Conservation (phyloP, 2,329 filamentous ascomycete genomes). For the Podosphaera xanthii region DNA sequence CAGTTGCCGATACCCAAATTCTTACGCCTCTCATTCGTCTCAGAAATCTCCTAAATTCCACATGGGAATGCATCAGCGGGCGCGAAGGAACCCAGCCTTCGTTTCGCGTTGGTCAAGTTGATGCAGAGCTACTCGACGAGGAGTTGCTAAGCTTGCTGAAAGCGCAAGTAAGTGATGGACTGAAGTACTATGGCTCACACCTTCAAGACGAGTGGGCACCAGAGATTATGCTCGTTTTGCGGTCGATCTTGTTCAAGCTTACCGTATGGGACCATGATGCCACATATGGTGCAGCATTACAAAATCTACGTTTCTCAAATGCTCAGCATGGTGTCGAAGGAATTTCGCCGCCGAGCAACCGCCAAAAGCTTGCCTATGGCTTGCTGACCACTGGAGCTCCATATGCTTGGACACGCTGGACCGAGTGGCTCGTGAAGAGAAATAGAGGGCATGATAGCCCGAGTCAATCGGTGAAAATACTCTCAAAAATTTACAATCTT, state of each 20-base stretch:
- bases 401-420: conserved; percentile 84
- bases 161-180: conserved; percentile 62
- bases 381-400: conserved; percentile 66
- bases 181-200: conserved; percentile 66
- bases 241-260: conserved; percentile 74
- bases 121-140: conserved; percentile 84
- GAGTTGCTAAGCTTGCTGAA: conserved; percentile 73
- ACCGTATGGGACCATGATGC: conserved; percentile 93
- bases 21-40: conserved; percentile 33
- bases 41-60: conserved; percentile 22
- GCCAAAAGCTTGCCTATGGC: conserved; percentile 71
- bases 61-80: conserved; percentile 50
- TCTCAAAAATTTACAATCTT: conserved; percentile 33
- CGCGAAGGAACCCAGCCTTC: conserved; percentile 62
- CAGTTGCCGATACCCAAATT: no score
- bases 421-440: conserved; percentile 57
- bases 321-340: conserved; percentile 42
- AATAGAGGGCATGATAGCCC: conserved; percentile 52
- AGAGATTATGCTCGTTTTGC: conserved; percentile 59
- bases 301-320: conserved; percentile 79
- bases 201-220: conserved; percentile 68
- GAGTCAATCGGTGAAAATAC: conserved; percentile 24
- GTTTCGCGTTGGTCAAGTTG: conserved; percentile 86
- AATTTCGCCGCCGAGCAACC: conserved; percentile 46
- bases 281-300: conserved; percentile 78